A percentile compares a stretch with the other conserved stretches of the same genome.
Evolutionary conservation across 1,284 basidiomycete species (phyloP).

Genomic region (Afroboletus lepidellus): DNA sequence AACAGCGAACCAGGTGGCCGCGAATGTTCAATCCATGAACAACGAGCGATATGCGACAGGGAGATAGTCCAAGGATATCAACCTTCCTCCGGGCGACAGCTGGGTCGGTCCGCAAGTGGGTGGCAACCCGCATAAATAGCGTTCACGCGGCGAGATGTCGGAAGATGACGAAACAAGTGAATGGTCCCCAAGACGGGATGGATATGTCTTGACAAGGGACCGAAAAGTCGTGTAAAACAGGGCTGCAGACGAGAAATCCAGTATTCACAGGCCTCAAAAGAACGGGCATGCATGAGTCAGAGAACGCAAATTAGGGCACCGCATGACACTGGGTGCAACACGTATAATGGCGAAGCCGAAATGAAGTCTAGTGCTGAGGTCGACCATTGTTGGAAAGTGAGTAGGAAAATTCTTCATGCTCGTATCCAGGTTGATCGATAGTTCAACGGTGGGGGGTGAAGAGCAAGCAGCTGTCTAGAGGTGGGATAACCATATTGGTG

Average conservation of each 20-base stretch:
- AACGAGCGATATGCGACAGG: slow-evolving; percentile 24
- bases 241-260: slow-evolving; percentile 32
- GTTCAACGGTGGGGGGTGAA: slow-evolving; percentile 36
- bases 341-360: slow-evolving; percentile 28
- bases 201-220: slow-evolving; percentile 56
- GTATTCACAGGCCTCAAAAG: slow-evolving; percentile 37
- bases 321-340: slow-evolving; percentile 22
- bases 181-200: slow-evolving; percentile 53
- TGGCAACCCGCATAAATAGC: slow-evolving; percentile 34
- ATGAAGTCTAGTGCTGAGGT: slow-evolving; percentile 28
- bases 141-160: slow-evolving; percentile 36
- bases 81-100: slow-evolving; percentile 24
- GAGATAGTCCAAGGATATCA: slow-evolving; percentile 37
- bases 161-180: slow-evolving; percentile 32
- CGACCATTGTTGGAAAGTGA: slow-evolving; percentile 17
- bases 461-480: slow-evolving; percentile 38
- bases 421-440: slow-evolving; percentile 53
- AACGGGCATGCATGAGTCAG: slow-evolving; percentile 35
- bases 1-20: slow-evolving; percentile 27
- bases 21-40: slow-evolving; percentile 41
- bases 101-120: slow-evolving; percentile 19
- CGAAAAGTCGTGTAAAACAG: slow-evolving; percentile 32
- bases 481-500: slow-evolving; percentile 43
- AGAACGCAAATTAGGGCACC: slow-evolving; percentile 38
- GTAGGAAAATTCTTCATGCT: slow-evolving; percentile 37